Conservation (phyloP, 1,284 basidiomycete species). For the Ganoderma boninense region DNA sequence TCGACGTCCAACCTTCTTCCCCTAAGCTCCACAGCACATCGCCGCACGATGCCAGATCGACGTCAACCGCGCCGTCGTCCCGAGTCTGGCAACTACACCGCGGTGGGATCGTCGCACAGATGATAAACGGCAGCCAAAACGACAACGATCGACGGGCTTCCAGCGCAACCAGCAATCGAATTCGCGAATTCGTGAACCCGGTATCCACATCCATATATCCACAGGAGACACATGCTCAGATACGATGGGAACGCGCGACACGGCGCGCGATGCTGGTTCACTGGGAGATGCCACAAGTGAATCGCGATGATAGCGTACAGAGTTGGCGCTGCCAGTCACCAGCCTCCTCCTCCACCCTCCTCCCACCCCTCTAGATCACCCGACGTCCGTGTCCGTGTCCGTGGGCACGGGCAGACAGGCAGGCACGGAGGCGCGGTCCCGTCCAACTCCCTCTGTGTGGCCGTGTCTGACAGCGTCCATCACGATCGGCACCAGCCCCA, state of each 20-base stretch:
- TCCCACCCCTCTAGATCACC: not conserved
- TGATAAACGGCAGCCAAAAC: not conserved
- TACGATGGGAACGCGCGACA: not conserved
- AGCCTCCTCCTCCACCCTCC: not conserved
- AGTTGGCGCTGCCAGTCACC: not conserved
- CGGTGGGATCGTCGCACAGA: not conserved
- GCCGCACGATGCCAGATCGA: not conserved
- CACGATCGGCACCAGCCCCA: conserved; percentile 2
- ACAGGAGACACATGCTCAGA: not conserved
- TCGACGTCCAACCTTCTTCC: not conserved
- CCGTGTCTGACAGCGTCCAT: not conserved
- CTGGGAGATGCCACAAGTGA: not conserved
- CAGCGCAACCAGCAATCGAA: not conserved
- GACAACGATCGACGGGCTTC: not conserved
- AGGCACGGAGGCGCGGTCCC: not conserved
- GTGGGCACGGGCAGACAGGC: not conserved
- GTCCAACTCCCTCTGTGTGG: not conserved
- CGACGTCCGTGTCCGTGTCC: not conserved
- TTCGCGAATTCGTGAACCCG: not conserved
- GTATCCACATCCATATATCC: not conserved
- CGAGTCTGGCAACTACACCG: too few relatives aligned
- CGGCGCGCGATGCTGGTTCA: not conserved
- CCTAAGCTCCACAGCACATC: not conserved
- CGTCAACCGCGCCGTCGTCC: too few relatives aligned
- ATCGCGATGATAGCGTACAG: not conserved